Evolutionary conservation across 768 basidiomycete species (phyloP), one percentile per base, ranked within the genome.

Genomic region (Russula sp.): DNA sequence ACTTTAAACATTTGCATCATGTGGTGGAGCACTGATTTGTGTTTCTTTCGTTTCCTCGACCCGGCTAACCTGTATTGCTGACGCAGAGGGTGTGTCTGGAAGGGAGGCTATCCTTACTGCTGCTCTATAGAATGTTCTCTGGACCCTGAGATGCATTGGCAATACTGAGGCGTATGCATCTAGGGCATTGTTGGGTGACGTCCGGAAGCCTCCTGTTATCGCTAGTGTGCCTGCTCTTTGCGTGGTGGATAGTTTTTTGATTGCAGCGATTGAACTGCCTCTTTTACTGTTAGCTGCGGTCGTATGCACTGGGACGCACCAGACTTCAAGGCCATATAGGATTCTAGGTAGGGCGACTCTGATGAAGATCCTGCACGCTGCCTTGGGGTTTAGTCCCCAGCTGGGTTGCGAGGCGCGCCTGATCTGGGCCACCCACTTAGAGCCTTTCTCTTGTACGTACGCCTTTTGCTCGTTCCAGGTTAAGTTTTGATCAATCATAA

Each of bases 131-230:
- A 54, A 63, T 0, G 14, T 14, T 16, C 61, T 59, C 0, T 62
- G 29, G 2, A 70, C 39, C 0, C 43, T 49, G 0, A 66, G 50
- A 0, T 51, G 32, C 2, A 65, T 56, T 0, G 70, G 72, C 0
- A 66, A n/a, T 0, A 68, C n/a, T 14, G 58, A 9, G 0, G 66
- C 22, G 16, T 66, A 64, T 0, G 51, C 45, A 8, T 70, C 64
- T 0, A 69, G 42, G 0, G 49, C 50, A 22, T 72, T 69, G 0
- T 57, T 56, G 0, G 69, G 59, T 0, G 64, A 63, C 0, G 66
- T 63, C 7, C 64, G 25, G 3, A 69, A 47, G 0, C 69, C 69
- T 0, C 67, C 66, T 14, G 70, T 69, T 4, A 70, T 69, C 0
- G 56, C 52, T 0, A 67, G 38, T 0, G 66, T 56, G 0, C 68